Evolutionary conservation across 352 stramenopile genomes (phyloP).

Genomic region (Saprolegnia parasitica): DNA sequence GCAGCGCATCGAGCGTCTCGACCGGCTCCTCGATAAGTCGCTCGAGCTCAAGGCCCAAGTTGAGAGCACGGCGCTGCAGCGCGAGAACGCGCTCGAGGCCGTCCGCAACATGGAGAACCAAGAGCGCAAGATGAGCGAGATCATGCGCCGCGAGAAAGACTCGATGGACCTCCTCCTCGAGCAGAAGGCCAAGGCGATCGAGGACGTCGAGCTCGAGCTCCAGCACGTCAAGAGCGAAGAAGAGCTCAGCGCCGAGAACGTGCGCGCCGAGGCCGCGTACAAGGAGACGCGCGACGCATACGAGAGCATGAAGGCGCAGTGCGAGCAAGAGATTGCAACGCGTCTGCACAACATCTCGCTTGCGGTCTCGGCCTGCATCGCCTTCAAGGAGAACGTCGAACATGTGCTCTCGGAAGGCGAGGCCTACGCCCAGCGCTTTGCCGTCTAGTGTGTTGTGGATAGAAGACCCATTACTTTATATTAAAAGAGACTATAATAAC

Average conservation of each 20-base stretch:
- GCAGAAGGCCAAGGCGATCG: slow-evolving; percentile 9
- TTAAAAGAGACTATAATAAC: slow-evolving; percentile 58
- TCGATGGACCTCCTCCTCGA: slow-evolving; percentile 9
- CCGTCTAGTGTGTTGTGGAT: slow-evolving; percentile 61
- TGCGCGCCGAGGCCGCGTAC: not conserved
- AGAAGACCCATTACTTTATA: slow-evolving; percentile 87
- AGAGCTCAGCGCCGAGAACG: slow-evolving; percentile 12
- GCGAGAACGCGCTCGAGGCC: slow-evolving; percentile 12
- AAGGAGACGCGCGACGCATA: not conserved
- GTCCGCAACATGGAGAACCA: slow-evolving; percentile 35
- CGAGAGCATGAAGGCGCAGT: slow-evolving; percentile 16
- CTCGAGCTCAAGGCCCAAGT: slow-evolving; percentile 10
- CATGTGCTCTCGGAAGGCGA: not conserved
- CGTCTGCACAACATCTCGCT: slow-evolving; percentile 19
- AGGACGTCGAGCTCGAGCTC: slow-evolving; percentile 18
- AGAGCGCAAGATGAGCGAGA: slow-evolving; percentile 48
- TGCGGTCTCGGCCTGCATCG: not conserved
- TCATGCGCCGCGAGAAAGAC: slow-evolving; percentile 12
- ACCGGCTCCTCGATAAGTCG: slow-evolving; percentile 14
- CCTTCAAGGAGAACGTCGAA: not conserved
- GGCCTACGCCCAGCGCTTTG: not conserved
- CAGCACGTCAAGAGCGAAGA: slow-evolving; percentile 5
- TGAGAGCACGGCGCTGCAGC: not conserved
- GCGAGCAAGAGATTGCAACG: slow-evolving; percentile 18
- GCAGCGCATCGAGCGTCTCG: slow-evolving; percentile 46